phyloP scores from a whole-genome alignment of 371 early-diverging fungal genomes.

The Rozella allomycis region DNA sequence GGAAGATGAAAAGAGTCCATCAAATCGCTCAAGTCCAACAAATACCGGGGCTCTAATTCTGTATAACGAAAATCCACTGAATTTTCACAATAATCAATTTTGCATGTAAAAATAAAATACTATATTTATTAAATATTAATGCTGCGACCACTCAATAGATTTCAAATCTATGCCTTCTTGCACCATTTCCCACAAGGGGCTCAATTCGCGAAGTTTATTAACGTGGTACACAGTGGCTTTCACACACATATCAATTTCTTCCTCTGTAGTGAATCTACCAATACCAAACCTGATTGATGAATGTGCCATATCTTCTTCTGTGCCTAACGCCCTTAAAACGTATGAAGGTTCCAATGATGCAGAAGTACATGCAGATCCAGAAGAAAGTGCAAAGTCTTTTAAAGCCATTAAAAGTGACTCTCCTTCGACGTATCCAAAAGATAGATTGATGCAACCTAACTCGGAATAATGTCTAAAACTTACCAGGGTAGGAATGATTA shows the following conservation, averaged over 20 bases:
- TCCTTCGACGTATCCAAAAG: conserved; percentile 99
- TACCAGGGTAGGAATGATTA: conserved; percentile 48
- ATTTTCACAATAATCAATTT: no score
- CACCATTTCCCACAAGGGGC: conserved; percentile 96
- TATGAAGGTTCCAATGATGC: conserved; percentile 97
- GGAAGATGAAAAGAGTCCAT: no score
- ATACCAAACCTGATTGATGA: conserved; percentile 95
- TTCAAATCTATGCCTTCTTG: conserved; percentile 36
- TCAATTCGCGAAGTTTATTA: conserved; percentile 80
- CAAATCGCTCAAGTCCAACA: no score
- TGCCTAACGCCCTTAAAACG: conserved; percentile 92
- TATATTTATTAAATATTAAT: no score
- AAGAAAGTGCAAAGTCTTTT: conserved; percentile 91
- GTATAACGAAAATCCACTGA: no score
- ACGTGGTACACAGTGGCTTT: conserved; percentile 74
- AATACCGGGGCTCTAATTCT: no score
- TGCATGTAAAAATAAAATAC: no score
- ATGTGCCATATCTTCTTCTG: conserved; percentile 96
- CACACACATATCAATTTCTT: conserved; percentile 82
- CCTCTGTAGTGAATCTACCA: conserved; percentile 92
- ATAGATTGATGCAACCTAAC: conserved; percentile 92
- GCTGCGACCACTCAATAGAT: conserved; percentile 39
- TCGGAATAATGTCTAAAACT: neutral
- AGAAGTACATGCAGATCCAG: conserved; percentile 97
- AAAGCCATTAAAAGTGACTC: conserved; percentile 97